A percentile compares a stretch with the other conserved stretches of the same genome.
Evolutionary conservation across 2,329 filamentous ascomycete species (phyloP).

Genomic region (Cordyceps javanica): DNA sequence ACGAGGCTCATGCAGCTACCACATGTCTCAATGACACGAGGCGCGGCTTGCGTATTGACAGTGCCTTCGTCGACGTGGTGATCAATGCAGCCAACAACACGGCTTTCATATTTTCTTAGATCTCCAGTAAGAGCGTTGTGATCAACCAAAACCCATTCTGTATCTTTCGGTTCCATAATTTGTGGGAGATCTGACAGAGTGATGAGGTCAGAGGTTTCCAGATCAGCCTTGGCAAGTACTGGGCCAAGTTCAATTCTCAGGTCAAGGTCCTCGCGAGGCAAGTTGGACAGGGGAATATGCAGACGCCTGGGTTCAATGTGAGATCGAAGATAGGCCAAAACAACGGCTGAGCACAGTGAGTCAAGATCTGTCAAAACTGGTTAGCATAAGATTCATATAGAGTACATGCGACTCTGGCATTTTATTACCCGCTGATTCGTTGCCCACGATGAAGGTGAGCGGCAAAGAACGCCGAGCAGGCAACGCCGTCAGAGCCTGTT

Average conservation of each 20-base stretch:
- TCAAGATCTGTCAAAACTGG: constrained; percentile 57
- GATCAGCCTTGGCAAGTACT: constrained; percentile 54
- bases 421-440: constrained; percentile 56
- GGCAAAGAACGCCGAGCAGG: constrained; percentile 39
- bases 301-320: constrained; percentile 47
- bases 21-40: constrained; percentile 56
- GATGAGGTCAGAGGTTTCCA: constrained; percentile 56
- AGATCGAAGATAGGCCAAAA: constrained; percentile 69
- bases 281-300: constrained; percentile 68
- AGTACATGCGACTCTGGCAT: neutral
- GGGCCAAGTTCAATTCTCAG: constrained; percentile 68
- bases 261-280: constrained; percentile 59
- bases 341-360: constrained; percentile 67
- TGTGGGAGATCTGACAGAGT: constrained; percentile 47
- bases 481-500: constrained; percentile 38
- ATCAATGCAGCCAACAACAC: constrained; percentile 63
- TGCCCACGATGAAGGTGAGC: constrained; percentile 58
- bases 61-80: constrained; percentile 69
- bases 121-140: constrained; percentile 67
- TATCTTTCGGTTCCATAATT: constrained; percentile 45
- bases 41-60: constrained; percentile 41
- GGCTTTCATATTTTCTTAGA: constrained; percentile 45
- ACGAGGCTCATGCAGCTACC: constrained; percentile 72
- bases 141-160: constrained; percentile 70
- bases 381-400: neutral